Evolutionary conservation across 1,284 basidiomycete genomes (phyloP).

Genomic region (Apiotrichum mycotoxinovorans): DNA sequence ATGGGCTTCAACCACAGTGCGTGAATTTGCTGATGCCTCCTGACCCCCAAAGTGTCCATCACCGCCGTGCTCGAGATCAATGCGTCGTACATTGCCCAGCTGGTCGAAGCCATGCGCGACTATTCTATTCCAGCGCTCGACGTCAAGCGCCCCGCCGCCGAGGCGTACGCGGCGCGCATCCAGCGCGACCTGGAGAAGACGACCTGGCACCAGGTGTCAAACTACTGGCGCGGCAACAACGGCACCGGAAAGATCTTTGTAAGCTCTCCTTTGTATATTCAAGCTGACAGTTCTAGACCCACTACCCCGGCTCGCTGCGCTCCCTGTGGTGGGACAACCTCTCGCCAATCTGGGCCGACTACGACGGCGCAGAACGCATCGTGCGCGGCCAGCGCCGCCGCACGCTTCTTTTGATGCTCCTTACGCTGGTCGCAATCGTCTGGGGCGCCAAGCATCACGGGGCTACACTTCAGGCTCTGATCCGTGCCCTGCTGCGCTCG

Average conservation of each 20-base stretch:
- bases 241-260: slow-evolving; percentile 19
- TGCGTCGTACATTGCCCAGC: slow-evolving; percentile 14
- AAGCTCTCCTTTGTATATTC: background rate
- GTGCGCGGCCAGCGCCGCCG: slow-evolving; percentile 1
- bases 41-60: slow-evolving; percentile 11
- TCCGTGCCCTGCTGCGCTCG: too few species aligned
- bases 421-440: background rate
- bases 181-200: slow-evolving; percentile 18
- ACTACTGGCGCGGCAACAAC: slow-evolving; percentile 16
- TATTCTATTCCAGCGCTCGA: slow-evolving; percentile 1
- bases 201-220: slow-evolving; percentile 9
- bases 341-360: slow-evolving; percentile 13
- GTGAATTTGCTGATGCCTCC: background rate
- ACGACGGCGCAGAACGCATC: slow-evolving; percentile 9
- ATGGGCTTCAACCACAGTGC: slow-evolving; percentile 24
- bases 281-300: background rate
- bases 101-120: slow-evolving; percentile 13
- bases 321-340: slow-evolving; percentile 10
- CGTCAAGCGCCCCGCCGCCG: slow-evolving; percentile 7
- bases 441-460: background rate
- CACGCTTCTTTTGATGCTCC: background rate
- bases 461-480: background rate
- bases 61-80: slow-evolving; percentile 16
- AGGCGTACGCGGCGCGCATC: slow-evolving; percentile 24
- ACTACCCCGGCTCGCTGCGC: slow-evolving; percentile 14